Evolutionary conservation across 805 yeast genomes (phyloP).

Genomic region (Yamadazyma tumulicola): DNA sequence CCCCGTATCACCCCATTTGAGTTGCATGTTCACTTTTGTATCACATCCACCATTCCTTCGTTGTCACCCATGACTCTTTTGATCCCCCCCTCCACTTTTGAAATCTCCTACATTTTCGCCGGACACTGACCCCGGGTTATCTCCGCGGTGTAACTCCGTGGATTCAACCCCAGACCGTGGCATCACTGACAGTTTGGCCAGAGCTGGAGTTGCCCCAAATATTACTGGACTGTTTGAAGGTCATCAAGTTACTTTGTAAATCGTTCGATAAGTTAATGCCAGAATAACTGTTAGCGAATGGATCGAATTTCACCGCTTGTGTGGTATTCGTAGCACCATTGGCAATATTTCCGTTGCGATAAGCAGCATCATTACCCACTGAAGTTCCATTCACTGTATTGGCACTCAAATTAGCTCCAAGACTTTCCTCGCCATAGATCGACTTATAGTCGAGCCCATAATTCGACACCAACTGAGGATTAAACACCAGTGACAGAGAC

Average conservation of each 20-base stretch:
- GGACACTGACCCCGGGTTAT: too few species aligned
- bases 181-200: constrained; percentile 4
- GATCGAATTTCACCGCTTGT: constrained; percentile 7
- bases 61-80: too few species aligned
- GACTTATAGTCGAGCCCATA: too few species aligned
- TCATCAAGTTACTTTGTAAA: constrained; percentile 1
- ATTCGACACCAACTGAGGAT: too few species aligned
- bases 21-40: too few species aligned
- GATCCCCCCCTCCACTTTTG: too few species aligned
- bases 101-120: too few species aligned
- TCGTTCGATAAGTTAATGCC: neutral
- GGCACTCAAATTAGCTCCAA: neutral
- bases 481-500: too few species aligned
- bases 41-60: too few species aligned
- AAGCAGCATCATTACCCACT: neutral
- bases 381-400: neutral
- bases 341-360: neutral
- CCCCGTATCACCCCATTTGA: too few species aligned
- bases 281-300: constrained; percentile 3
- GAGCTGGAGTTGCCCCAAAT: constrained; percentile 8
- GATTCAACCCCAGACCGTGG: constrained; percentile 11
- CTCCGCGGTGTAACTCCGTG: too few species aligned
- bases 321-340: neutral
- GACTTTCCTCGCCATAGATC: neutral
- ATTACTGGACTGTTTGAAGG: constrained; percentile 5